Conservation (phyloP, 2,329 filamentous ascomycete species). For the Chrysoporthe puriensis region DNA sequence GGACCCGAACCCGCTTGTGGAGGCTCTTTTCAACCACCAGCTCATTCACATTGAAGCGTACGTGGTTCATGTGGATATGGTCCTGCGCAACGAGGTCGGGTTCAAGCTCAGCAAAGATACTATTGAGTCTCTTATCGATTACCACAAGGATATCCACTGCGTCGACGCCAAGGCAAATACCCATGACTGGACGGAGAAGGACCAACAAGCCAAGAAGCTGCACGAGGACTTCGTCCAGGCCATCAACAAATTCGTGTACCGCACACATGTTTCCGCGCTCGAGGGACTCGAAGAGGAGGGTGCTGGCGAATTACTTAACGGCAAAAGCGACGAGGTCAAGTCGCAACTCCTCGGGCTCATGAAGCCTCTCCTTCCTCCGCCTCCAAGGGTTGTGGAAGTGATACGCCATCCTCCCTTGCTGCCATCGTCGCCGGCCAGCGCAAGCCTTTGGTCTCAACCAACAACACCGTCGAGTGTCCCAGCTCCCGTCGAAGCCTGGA, state of each 20-base stretch:
- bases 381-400: constrained; percentile 86
- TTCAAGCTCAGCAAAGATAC: constrained; percentile 96
- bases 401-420: constrained; percentile 84
- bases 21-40: constrained; percentile 91
- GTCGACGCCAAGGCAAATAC: constrained; percentile 86
- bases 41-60: constrained; percentile 94
- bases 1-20: constrained; percentile 80
- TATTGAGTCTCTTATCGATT: constrained; percentile 90
- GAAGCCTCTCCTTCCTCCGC: constrained; percentile 82
- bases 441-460: constrained; percentile 80
- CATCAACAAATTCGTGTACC: constrained; percentile 95
- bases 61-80: constrained; percentile 99
- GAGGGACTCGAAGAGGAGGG: constrained; percentile 97
- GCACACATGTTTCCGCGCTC: constrained; percentile 83
- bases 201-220: constrained; percentile 93
- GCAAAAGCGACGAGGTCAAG: constrained; percentile 93
- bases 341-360: constrained; percentile 81
- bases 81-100: constrained; percentile 93
- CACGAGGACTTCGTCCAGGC: constrained; percentile 97
- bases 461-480: constrained; percentile 67
- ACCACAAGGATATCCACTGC: constrained; percentile 95
- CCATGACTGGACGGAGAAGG: constrained; percentile 96
- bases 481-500: constrained; percentile 83
- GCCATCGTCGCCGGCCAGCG: constrained; percentile 75
- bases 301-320: constrained; percentile 87